Percentiles rank a stretch among this genome's conserved stretches.
Conservation (phyloP, 345 rosid species). For the Corchorus capsularis region DNA sequence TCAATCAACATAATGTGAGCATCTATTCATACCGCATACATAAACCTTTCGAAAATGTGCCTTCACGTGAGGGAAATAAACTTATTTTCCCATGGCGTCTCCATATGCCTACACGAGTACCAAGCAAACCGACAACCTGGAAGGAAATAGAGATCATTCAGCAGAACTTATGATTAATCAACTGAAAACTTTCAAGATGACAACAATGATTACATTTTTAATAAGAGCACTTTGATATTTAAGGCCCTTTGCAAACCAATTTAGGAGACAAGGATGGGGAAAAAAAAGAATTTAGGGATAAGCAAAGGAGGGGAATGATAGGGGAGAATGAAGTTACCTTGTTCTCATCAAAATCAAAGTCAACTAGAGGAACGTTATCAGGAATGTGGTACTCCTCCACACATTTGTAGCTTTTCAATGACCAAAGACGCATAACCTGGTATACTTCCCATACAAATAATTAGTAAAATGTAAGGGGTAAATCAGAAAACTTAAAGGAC, state of each 20-base stretch:
- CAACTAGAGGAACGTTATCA: constrained; percentile 54
- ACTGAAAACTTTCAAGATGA: constrained; percentile 4
- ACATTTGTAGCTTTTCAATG: constrained; percentile 62
- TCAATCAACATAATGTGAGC: constrained; percentile 2
- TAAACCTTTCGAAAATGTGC: constrained; percentile 67
- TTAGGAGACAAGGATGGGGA: background rate
- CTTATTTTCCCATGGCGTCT: constrained; percentile 73
- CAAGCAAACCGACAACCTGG: constrained; percentile 87
- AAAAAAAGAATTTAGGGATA: background rate
- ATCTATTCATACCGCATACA: constrained; percentile 72
- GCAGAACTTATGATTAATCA: constrained; percentile 9
- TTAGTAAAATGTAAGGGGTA: constrained; percentile 9
- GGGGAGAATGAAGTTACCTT: constrained; percentile 55
- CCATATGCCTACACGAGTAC: constrained; percentile 85
- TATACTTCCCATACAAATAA: constrained; percentile 23
- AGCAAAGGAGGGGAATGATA: background rate
- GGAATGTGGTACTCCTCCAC: constrained; percentile 72
- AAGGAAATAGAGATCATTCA: constrained; percentile 19
- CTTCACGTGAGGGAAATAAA: constrained; percentile 73
- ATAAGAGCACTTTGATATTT: constrained; percentile 7
- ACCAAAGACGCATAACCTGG: constrained; percentile 95
- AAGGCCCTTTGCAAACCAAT: constrained; percentile 1
- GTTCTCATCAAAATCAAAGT: constrained; percentile 94
- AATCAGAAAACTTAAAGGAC: background rate
- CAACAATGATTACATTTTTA: constrained; percentile 4